A percentile compares a stretch with the other conserved stretches of the same genome.
These are phyloP conservation scores for Boletellus ananiceps DNA, from an alignment of 768 basidiomycete species.

Conservation along the genomic window DNA sequence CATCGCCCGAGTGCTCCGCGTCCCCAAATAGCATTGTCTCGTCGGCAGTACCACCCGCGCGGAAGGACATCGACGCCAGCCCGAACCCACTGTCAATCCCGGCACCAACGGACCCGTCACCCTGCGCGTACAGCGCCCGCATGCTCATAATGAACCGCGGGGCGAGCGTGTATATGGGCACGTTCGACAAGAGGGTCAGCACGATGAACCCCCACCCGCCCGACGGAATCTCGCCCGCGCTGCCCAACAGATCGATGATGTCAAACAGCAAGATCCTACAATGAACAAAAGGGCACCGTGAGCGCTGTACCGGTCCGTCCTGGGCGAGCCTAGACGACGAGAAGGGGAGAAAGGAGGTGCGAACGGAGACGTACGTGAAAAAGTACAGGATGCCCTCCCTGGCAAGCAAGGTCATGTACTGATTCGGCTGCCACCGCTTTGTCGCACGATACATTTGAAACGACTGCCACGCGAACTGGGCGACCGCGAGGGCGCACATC, in stretches of 20 bases:
- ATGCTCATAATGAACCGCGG: constrained; percentile 7
- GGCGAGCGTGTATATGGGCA: neutral
- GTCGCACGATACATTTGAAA: neutral
- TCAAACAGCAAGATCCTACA: neutral
- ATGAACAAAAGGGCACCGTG: neutral
- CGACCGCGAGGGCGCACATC: neutral
- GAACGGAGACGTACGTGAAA: neutral
- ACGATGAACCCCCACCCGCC: neutral
- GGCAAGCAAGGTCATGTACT: neutral
- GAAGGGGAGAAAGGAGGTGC: too few relatives aligned
- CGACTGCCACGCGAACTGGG: neutral
- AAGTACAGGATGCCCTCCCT: constrained; percentile 11
- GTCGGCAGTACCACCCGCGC: too few relatives aligned
- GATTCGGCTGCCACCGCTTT: neutral
- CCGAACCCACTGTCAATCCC: constrained; percentile 9
- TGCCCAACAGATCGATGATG: neutral
- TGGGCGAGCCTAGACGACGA: neutral
- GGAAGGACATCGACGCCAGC: neutral
- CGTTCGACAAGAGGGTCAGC: neutral
- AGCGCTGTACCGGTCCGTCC: too few relatives aligned
- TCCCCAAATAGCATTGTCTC: too few relatives aligned
- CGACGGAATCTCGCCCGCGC: neutral
- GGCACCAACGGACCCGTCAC: neutral
- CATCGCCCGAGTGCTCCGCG: neutral
- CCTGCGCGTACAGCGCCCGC: constrained; percentile 2